phyloP scores from a whole-genome alignment of 2,329 filamentous ascomycete species.

The Ilyonectria sp. region DNA sequence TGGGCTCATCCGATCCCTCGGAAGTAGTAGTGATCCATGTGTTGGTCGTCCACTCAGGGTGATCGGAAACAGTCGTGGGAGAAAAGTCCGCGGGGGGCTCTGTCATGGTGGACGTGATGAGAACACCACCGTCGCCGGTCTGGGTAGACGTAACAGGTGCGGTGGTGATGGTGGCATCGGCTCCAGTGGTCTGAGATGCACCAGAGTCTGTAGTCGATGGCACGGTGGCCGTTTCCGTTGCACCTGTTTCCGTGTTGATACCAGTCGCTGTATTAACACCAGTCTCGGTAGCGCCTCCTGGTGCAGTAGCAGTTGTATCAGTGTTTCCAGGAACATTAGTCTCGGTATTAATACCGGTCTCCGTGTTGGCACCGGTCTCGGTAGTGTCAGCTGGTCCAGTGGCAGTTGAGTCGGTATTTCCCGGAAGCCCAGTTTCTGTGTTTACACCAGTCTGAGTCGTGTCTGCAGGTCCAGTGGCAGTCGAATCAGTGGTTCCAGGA shows the following conservation, averaged over 20 bases:
- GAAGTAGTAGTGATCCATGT: constrained; percentile 40
- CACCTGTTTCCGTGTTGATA: neutral
- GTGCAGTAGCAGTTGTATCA: neutral
- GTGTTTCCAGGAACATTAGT: neutral
- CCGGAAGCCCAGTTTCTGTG: neutral
- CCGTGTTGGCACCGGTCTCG: neutral
- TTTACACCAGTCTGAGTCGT: neutral
- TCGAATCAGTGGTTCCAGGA: neutral
- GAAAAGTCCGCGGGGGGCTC: constrained; percentile 6
- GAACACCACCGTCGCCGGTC: neutral
- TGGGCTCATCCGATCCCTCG: constrained; percentile 23
- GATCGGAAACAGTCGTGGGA: constrained; percentile 14
- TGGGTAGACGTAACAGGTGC: neutral
- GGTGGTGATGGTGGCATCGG: neutral
- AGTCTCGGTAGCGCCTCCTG: neutral
- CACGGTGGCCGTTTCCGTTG: neutral
- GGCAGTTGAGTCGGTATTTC: neutral
- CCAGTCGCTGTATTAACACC: neutral
- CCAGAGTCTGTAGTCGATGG: neutral
- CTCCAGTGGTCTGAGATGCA: constrained; percentile 3
- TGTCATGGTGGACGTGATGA: constrained; percentile 17
- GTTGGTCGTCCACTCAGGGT: constrained; percentile 36
- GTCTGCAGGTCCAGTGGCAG: neutral
- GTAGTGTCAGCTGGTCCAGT: too few species aligned
- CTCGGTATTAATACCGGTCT: neutral